phyloP scores from a whole-genome alignment of 2,329 filamentous ascomycete species.

The Westerdykella ornata region DNA sequence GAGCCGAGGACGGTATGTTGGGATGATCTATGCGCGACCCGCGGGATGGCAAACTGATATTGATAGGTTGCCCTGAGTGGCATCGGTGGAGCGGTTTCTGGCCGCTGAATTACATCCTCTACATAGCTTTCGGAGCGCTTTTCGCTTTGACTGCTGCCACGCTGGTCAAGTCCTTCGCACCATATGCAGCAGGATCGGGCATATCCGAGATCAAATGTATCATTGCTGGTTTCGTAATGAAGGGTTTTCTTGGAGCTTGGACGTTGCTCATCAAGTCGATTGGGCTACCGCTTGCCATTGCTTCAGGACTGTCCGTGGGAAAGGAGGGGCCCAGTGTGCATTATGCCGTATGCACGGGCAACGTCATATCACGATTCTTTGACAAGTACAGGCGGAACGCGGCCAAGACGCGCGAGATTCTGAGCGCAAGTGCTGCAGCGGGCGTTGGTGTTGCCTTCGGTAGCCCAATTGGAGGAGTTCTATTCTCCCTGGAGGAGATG shows the following conservation, averaged over 20 bases:
- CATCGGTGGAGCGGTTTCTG: conserved; percentile 75
- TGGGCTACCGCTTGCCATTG: conserved; percentile 83
- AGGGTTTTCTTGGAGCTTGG: conserved; percentile 87
- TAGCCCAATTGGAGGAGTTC: conserved; percentile 89
- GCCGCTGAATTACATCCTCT: conserved; percentile 77
- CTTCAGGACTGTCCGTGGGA: conserved; percentile 86
- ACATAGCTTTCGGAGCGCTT: conserved; percentile 74
- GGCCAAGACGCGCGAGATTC: conserved; percentile 87
- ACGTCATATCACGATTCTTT: conserved; percentile 90
- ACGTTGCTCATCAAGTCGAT: conserved; percentile 93
- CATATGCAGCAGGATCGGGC: conserved; percentile 91
- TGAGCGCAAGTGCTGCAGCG: conserved; percentile 89
- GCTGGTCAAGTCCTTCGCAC: conserved; percentile 84
- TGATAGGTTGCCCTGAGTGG: conserved; percentile 75
- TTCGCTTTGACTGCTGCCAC: conserved; percentile 78
- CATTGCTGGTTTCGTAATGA: conserved; percentile 98
- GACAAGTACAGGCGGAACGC: conserved; percentile 87
- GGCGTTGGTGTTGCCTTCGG: conserved; percentile 96
- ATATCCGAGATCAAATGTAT: conserved; percentile 99
- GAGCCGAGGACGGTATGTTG: conserved; percentile 67
- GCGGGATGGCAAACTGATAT: background rate
- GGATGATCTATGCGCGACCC: background rate
- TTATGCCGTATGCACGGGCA: conserved; percentile 95
- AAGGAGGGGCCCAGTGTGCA: conserved; percentile 99
- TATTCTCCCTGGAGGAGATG: conserved; percentile 98